Evolutionary conservation across 306 rosid genomes (phyloP).

Genomic region (Alnus glutinosa): DNA sequence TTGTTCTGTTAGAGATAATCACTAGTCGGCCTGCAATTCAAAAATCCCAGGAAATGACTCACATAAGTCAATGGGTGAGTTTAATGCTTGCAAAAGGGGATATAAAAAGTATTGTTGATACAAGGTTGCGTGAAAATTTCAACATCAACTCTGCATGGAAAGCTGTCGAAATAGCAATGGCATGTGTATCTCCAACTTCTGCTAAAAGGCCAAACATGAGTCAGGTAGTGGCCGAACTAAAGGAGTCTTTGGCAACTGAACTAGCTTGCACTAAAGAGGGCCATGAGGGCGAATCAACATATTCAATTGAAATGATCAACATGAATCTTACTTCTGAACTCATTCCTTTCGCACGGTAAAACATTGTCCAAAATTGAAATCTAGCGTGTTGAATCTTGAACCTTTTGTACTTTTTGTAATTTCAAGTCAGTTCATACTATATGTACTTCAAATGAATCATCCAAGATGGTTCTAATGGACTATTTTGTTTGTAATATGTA

Average conservation of each 20-base stretch:
- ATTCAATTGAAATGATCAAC: not conserved
- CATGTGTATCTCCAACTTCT: constrained; percentile 6
- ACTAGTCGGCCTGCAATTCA: not conserved
- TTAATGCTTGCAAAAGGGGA: constrained; percentile 4
- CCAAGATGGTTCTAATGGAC: too few species aligned
- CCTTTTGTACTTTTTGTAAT: not conserved
- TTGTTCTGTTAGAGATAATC: constrained; percentile 17
- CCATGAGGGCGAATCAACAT: not conserved
- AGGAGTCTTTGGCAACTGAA: constrained; percentile 8
- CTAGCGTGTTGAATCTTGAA: not conserved
- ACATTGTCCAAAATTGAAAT: not conserved
- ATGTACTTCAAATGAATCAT: too few species aligned
- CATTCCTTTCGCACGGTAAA: not conserved
- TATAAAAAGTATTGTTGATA: constrained; percentile 8
- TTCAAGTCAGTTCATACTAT: not conserved
- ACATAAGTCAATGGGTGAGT: constrained; percentile 20
- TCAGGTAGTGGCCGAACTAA: constrained; percentile 8
- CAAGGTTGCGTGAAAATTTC: constrained; percentile 8
- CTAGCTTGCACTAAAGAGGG: not conserved
- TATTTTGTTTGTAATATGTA: too few species aligned
- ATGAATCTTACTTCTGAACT: not conserved
- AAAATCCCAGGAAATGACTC: not conserved
- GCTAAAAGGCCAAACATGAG: constrained; percentile 24
- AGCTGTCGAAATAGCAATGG: constrained; percentile 26
- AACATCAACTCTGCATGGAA: constrained; percentile 14